These are phyloP conservation scores for Podospora conica DNA, from an alignment of 495 filamentous ascomycete species.

Conservation along the genomic window DNA sequence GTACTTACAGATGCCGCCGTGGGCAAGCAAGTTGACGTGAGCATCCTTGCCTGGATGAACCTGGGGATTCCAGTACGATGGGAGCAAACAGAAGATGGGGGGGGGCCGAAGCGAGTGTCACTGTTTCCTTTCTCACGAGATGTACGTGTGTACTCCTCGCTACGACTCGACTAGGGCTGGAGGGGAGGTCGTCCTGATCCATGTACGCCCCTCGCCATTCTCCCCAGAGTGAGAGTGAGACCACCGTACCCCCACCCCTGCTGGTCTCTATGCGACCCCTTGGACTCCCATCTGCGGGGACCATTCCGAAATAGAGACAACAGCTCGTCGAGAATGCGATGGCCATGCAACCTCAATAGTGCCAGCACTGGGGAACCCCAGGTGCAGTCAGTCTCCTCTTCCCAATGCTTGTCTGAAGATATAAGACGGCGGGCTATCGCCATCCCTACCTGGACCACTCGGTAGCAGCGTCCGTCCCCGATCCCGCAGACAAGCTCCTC, in stretches of 20 bases:
- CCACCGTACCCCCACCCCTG: constrained; percentile 2
- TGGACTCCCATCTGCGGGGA: not conserved
- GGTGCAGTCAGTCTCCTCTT: not conserved
- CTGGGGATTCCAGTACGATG: not conserved
- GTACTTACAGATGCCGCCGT: not conserved
- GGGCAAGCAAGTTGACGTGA: not conserved
- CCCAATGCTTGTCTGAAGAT: not conserved
- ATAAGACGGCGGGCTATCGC: not conserved
- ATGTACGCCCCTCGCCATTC: not conserved
- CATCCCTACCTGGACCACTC: not conserved
- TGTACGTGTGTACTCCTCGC: not conserved
- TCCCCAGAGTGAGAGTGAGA: not conserved
- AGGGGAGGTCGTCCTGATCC: not conserved
- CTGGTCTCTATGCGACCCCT: not conserved
- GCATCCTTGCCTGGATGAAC: not conserved
- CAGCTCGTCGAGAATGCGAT: not conserved
- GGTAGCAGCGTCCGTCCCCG: not conserved
- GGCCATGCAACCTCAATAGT: not conserved
- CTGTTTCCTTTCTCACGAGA: not conserved
- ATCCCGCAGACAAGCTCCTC: not conserved
- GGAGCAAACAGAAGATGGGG: not conserved
- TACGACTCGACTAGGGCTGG: not conserved
- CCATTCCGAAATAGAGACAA: not conserved
- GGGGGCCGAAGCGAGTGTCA: not conserved
- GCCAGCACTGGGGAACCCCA: not conserved